phyloP scores from a whole-genome alignment of 352 stramenopile species.

The Phytopythium cucurbitacearum region DNA sequence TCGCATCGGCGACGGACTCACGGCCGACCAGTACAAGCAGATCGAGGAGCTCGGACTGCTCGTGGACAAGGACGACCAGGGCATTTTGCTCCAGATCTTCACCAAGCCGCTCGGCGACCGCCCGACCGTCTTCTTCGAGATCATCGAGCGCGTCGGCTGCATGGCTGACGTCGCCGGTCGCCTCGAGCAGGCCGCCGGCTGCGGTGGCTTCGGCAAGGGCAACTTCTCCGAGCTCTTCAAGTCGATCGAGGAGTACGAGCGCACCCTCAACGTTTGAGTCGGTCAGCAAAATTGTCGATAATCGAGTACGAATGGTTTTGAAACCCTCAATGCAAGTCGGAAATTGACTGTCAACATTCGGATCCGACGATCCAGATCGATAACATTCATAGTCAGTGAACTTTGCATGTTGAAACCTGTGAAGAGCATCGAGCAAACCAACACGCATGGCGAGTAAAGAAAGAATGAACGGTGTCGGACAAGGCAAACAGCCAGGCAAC shows the following conservation, averaged over 20 bases:
- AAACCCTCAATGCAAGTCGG: not conserved
- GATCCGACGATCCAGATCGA: too few species aligned
- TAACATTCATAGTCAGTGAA: too few species aligned
- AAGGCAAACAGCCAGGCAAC: too few species aligned
- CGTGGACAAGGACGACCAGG: conserved; percentile 94
- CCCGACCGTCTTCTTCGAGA: conserved; percentile 89
- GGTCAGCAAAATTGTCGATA: not conserved
- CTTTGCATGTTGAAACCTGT: too few species aligned
- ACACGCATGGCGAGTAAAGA: too few species aligned
- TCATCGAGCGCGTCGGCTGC: conserved; percentile 92
- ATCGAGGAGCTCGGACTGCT: conserved; percentile 92
- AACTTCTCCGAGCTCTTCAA: conserved; percentile 93
- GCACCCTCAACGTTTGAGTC: conserved; percentile 58
- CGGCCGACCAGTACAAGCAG: conserved; percentile 84
- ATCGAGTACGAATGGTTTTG: not conserved
- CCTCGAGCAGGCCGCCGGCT: conserved; percentile 75
- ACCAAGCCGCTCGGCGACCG: conserved; percentile 87
- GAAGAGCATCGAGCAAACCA: too few species aligned
- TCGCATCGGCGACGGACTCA: conserved; percentile 78
- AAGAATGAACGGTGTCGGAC: too few species aligned
- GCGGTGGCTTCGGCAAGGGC: conserved; percentile 89
- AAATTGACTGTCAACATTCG: too few species aligned
- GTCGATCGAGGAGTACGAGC: conserved; percentile 90
- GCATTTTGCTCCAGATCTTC: conserved; percentile 92
- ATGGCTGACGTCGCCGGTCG: conserved; percentile 62